Evolutionary conservation across 306 rosid genomes (phyloP).

Genomic region (Cajanus cajan): DNA sequence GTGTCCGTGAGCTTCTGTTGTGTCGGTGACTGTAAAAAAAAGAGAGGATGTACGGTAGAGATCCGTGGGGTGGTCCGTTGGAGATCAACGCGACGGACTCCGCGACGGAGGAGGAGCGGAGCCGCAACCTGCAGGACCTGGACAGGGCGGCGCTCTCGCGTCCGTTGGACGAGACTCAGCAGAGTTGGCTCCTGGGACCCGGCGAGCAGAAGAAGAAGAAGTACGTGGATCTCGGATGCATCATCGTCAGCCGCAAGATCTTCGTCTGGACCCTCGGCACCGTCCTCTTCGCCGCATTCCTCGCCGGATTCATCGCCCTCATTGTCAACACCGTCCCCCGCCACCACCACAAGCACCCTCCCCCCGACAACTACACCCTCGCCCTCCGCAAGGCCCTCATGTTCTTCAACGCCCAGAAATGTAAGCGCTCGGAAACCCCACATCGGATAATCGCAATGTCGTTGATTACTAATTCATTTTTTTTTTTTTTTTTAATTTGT

Average conservation of each 20-base stretch:
- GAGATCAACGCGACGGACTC: conserved; percentile 93
- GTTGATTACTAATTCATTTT: too few relatives aligned
- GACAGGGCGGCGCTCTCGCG: conserved; percentile 92
- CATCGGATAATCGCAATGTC: too few relatives aligned
- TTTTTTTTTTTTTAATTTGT: too few relatives aligned
- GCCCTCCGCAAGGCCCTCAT: conserved; percentile 94
- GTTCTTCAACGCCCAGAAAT: conserved; percentile 94
- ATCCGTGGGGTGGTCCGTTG: conserved; percentile 98
- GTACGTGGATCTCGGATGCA: conserved; percentile 94
- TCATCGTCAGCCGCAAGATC: conserved; percentile 94
- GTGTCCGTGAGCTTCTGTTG: too few relatives aligned
- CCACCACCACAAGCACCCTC: conserved; percentile 56
- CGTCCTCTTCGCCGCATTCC: conserved; percentile 52
- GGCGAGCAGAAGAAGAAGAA: conserved; percentile 98
- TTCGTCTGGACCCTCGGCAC: conserved; percentile 84
- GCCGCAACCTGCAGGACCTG: conserved; percentile 79
- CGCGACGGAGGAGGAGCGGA: conserved; percentile 92
- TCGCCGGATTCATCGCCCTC: conserved; percentile 73
- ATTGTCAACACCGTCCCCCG: conserved; percentile 90
- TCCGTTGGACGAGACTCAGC: conserved; percentile 92
- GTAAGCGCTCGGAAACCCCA: conserved; percentile 34
- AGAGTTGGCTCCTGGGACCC: conserved; percentile 95
- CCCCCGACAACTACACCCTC: conserved; percentile 90
- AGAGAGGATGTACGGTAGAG: conserved; percentile 80
- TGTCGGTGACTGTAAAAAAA: too few relatives aligned